Percentiles rank a stretch among this genome's conserved stretches.
phyloP scores from a whole-genome alignment of 2,329 filamentous ascomycete species.

The Pseudocercospora eumusae region DNA sequence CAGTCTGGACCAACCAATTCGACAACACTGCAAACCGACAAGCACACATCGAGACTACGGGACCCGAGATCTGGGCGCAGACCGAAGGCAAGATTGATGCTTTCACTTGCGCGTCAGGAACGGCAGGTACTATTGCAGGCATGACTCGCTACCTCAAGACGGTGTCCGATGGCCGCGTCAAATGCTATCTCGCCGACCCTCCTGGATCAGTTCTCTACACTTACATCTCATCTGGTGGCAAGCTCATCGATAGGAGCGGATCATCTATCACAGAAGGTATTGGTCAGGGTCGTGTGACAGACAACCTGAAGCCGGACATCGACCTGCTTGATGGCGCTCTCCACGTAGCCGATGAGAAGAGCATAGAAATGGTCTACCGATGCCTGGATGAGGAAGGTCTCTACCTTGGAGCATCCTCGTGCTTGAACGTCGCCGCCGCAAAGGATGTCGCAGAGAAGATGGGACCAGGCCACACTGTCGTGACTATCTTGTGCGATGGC shows the following conservation, averaged over 20 bases:
- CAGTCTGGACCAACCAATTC: conserved; percentile 99
- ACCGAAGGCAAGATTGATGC: conserved; percentile 83
- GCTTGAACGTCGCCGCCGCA: conserved; percentile 91
- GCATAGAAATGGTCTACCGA: conserved; percentile 95
- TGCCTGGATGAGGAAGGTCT: conserved; percentile 94
- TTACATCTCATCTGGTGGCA: conserved; percentile 84
- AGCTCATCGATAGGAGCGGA: conserved; percentile 76
- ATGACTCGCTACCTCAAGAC: conserved; percentile 88
- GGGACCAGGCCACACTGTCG: conserved; percentile 84
- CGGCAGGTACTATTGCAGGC: conserved; percentile 86
- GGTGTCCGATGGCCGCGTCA: conserved; percentile 72
- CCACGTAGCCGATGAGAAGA: conserved; percentile 86
- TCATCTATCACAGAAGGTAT: conserved; percentile 97
- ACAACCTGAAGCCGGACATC: conserved; percentile 86
- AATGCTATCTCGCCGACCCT: conserved; percentile 88
- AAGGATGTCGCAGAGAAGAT: conserved; percentile 90
- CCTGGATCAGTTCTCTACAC: conserved; percentile 91
- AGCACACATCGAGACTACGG: conserved; percentile 94
- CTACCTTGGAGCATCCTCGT: conserved; percentile 91
- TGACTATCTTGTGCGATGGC: conserved; percentile 91
- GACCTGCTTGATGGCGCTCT: conserved; percentile 81
- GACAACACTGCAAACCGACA: conserved; percentile 93
- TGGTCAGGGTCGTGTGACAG: conserved; percentile 93
- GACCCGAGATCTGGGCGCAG: conserved; percentile 95
- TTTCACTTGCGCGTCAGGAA: conserved; percentile 94